Base-by-base conservation (phyloP, 192 early-diverging fungal genomes). In the Thamnidium elegans region DNA sequence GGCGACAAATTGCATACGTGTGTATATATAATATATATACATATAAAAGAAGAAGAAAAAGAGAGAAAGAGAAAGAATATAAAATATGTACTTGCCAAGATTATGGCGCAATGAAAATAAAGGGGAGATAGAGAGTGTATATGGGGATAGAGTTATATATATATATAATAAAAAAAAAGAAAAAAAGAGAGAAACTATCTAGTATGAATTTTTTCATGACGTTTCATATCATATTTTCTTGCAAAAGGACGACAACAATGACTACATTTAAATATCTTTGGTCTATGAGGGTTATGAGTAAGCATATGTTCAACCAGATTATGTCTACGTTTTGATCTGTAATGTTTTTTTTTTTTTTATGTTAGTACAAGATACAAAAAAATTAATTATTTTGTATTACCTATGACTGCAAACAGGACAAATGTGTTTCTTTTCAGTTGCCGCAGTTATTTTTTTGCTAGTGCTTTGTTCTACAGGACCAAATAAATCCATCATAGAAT, bases 191-290 rank as follows among this genome's bases (percentile, higher is more conserved):
- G 17, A 50, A 20, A 43, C n/a, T 66, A 66, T 58, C 65, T 54
- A 32, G 23, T 26, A 19, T 66, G 65, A 15, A 66, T 66, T 20
- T 66, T 66, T 58, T 66, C 65, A 54, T 66, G 65, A 5, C 65
- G 51, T 26, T 66, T 66, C 55, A 58, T 55, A 19, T 66, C 65
- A 48, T 66, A 66, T 58, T 66, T 66, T 20, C 65, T 43, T 45
- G 65, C 65, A 32, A 66, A 66, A 34, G 51, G 39, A 19, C 65
- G 32, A 21, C 30, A 15, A 47, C 65, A 66, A 21, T 54, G 51
- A 58, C 36, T 20, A 19, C 65, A 66, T 26, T 46, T 20, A 58
- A 58, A 66, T 13, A 7, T 15, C 21, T 52, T 53, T 9, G 65
- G 65, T 58, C 65, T 36, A 21, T 66, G 56, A 36, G 65, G 55